Base-by-base conservation (phyloP, 2,329 filamentous ascomycete genomes). In the Arthrobotrys conoides region DNA sequence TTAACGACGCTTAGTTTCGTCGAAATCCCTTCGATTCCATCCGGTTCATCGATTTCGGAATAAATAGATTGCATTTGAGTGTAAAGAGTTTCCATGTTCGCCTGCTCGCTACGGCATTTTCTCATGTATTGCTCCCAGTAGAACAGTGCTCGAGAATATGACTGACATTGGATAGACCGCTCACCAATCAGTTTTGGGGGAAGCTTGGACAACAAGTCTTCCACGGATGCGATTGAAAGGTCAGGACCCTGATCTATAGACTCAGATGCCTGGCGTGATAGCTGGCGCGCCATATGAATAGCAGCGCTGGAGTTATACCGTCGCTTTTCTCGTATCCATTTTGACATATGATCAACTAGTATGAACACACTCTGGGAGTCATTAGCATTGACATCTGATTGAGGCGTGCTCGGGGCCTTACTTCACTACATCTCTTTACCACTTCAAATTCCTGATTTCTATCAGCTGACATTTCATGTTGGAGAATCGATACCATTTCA, bases 41-140 rank as follows among this genome's bases (percentile, higher is more conserved):
- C 96, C 0, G 96, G 96, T 82, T 99, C 96, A 82, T 99, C 96
- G 78, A 99, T 98, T 82, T 97, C 92, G 0, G 93, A 93, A 84
- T 99, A 99, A 18, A 99, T 97, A 67, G 95, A 91, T 83, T 98
- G 95, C 24, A 99, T 86, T 78, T 91, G 90, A 81, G 93, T 90
- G 76, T 96, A 89, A 3, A 96, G 87, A 24, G 89, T 87, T 67
- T 91, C 87, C 55, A 87, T 83, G 59, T 87, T 87, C n/a, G 88
- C 86, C 22, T 90, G 86, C 0, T 87, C 86, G 27, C 86, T 81
- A 16, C 80, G 80, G 20, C 82, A 80, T 61, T 90, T 87, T 33
- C 91, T 89, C 71, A 94, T 94, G 83, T 97, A 92, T 81, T 97
- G 93, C 84, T 99, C 96, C 86, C 96, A 92, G 83, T 98, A 93